Base-by-base conservation (phyloP, 1,139 yeast genomes). In the Lodderomyces beijingensis region DNA sequence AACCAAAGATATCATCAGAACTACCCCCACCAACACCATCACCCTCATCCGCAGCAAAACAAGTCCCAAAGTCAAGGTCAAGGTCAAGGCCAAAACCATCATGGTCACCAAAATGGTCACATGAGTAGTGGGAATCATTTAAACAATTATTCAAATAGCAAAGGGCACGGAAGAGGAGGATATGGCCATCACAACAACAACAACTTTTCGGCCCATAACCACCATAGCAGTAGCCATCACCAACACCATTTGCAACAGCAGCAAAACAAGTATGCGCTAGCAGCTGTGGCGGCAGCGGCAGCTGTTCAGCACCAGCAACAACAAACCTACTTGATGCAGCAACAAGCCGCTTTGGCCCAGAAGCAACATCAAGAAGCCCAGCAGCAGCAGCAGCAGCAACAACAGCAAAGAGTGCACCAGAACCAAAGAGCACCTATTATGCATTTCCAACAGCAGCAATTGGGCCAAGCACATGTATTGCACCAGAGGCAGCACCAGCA, bases 201-300 rank as follows among this genome's bases (percentile, higher is more conserved):
- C 17, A n/a, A n/a, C n/a, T n/a, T n/a, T n/a, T n/a, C n/a, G n/a
- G n/a, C n/a, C n/a, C n/a, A 35, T 35, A 34, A 31, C 26, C 31
- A 33, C 35, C 31, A 31, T 25, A 27, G 28, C 34, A 16, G 19
- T 11, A 22, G 23, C 24, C 28, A 36, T 24, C 41, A 40, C 11
- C 38, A 37, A 26, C 36, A 37, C 30, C 41, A 27, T n/a, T 5
- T 16, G 22, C 31, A 28, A 38, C 25, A 23, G 16, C 43, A 41
- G 31, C 55, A 46, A 30, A 48, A 49, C 34, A 51, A 53, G 39
- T 55, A 52, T 37, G 53, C 60, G 1, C 45, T 52, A 28, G 58
- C 61, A 9, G 52, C 61, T 2, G 60, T 53, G 4, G 59, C 60
- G 3, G 57, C 59, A 1, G 60, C 62, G 2, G 59, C 61, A 5